Conservation (phyloP, 148 eudicot genomes). For the Rhododendron williamsianum region DNA sequence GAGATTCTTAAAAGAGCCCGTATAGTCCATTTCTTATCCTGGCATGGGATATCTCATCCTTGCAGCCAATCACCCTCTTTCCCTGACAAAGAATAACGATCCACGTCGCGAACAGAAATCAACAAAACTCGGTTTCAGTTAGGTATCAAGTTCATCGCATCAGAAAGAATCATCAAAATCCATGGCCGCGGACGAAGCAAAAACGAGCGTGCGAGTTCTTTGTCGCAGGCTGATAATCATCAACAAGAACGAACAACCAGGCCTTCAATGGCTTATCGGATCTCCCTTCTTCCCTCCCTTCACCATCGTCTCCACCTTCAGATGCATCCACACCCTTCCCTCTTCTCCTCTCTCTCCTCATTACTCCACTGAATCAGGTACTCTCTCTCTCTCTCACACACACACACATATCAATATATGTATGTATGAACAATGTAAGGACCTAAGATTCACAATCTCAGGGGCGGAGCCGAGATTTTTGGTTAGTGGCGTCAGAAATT, state of each 20-base stretch:
- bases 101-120: no score
- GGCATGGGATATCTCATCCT: not conserved
- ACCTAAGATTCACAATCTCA: no score
- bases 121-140: not conserved
- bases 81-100: not conserved
- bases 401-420: not conserved
- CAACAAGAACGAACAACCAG: constrained; percentile 16
- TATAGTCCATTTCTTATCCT: not conserved
- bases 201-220: constrained; percentile 33
- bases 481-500: not conserved
- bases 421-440: not conserved
- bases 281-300: constrained; percentile 61
- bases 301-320: constrained; percentile 68
- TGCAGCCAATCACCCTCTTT: not conserved
- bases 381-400: not conserved
- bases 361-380: constrained; percentile 49
- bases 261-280: constrained; percentile 81
- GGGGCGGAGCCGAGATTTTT: not conserved
- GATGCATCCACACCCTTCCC: constrained; percentile 56
- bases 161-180: not conserved
- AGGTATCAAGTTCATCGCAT: not conserved
- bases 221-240: constrained; percentile 34
- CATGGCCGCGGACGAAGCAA: constrained; percentile 20
- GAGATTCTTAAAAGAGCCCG: no score
- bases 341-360: constrained; percentile 41